phyloP scores from a whole-genome alignment of 345 rosid species.

The Camelina hispida region DNA sequence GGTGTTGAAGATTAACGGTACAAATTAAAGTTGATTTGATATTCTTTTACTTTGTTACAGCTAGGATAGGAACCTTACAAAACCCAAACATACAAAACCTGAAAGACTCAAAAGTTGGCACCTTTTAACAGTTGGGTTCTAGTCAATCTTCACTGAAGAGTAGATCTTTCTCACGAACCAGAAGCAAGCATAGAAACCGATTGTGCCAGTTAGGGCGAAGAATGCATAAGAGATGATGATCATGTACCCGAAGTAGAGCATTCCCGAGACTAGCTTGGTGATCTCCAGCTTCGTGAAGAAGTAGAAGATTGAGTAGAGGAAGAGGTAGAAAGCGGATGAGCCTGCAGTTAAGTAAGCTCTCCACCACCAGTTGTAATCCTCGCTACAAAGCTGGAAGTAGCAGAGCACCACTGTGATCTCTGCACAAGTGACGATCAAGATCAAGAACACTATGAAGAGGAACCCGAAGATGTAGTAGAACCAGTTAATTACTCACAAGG shows the following conservation, averaged over 20 bases:
- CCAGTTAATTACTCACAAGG: too few relatives aligned
- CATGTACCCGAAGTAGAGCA: constrained; percentile 96
- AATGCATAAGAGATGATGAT: constrained; percentile 82
- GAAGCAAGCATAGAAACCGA: constrained; percentile 97
- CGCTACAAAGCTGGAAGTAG: constrained; percentile 97
- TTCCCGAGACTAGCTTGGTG: constrained; percentile 85
- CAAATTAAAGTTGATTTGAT: constrained; percentile 33
- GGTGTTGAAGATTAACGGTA: constrained; percentile 24
- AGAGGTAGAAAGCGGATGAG: constrained; percentile 90
- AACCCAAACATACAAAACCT: constrained; percentile 44
- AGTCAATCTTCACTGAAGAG: constrained; percentile 94
- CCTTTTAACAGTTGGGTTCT: constrained; percentile 42
- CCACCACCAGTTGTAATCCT: constrained; percentile 99
- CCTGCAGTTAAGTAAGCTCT: constrained; percentile 95
- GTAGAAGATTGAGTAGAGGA: constrained; percentile 96
- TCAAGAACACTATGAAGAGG: constrained; percentile 92
- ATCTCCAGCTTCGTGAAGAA: constrained; percentile 95
- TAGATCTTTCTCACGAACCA: constrained; percentile 97
- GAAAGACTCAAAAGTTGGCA: constrained; percentile 41
- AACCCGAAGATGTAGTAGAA: constrained; percentile 99
- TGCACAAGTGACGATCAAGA: constrained; percentile 86
- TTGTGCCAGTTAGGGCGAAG: constrained; percentile 91
- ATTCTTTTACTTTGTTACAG: constrained; percentile 39
- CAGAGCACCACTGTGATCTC: constrained; percentile 94
- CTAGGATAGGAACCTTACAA: constrained; percentile 40